phyloP scores from a whole-genome alignment of 2,329 filamentous ascomycete species.

The Biscogniauxia marginata region DNA sequence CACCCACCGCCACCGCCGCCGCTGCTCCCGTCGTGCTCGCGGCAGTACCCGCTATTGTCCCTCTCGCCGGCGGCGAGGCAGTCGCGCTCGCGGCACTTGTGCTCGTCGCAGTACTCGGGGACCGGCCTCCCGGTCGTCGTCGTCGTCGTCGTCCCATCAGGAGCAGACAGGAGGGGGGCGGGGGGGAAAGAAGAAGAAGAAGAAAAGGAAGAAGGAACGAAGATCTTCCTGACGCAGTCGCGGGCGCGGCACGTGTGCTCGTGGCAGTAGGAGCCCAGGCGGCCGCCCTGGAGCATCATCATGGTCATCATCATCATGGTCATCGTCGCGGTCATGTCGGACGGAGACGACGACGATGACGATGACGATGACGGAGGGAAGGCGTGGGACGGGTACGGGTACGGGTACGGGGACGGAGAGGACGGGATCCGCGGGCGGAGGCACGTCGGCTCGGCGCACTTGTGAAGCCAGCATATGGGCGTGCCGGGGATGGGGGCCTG shows the following conservation, averaged over 20 bases:
- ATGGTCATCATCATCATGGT: no score
- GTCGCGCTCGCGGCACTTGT: neutral
- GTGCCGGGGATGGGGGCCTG: neutral
- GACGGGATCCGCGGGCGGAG: constrained; percentile 3
- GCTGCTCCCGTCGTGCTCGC: neutral
- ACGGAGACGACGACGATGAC: neutral
- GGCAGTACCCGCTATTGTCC: neutral
- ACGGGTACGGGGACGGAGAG: neutral
- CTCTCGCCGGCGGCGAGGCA: neutral
- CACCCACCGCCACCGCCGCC: neutral
- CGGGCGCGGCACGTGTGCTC: constrained; percentile 4
- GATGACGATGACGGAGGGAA: neutral
- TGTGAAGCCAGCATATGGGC: neutral
- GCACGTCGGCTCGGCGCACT: constrained; percentile 8
- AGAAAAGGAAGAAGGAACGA: neutral
- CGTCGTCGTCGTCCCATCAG: neutral
- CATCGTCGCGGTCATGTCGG: no score
- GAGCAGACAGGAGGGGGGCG: no score
- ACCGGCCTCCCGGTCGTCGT: no score
- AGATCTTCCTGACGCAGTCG: neutral
- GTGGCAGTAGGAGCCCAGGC: constrained; percentile 1
- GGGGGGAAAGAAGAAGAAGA: no score
- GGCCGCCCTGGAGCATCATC: neutral
- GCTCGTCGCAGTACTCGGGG: neutral
- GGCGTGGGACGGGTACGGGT: neutral